These are phyloP conservation scores for Candida saitoana DNA, from an alignment of 805 yeast genomes.

Conservation along the genomic window DNA sequence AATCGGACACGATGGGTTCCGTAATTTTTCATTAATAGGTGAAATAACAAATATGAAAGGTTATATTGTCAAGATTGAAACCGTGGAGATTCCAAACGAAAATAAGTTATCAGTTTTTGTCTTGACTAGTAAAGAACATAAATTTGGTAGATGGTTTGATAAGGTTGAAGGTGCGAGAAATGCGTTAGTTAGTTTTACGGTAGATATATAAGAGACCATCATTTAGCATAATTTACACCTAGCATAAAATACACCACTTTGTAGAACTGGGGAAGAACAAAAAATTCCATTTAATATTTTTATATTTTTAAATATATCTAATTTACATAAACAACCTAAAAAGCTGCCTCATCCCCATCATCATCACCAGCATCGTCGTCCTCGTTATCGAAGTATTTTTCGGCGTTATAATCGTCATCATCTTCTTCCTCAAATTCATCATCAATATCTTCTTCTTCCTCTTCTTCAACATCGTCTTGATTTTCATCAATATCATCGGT, in stretches of 20 bases:
- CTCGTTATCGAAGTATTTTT: conserved; percentile 70
- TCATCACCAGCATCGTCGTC: conserved; percentile 56
- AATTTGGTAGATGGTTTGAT: conserved; percentile 81
- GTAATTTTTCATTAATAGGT: conserved; percentile 57
- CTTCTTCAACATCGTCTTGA: conserved; percentile 37
- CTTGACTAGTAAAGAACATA: conserved; percentile 77
- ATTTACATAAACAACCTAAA: conserved; percentile 24
- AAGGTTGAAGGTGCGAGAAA: conserved; percentile 65
- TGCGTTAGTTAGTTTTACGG: conserved; percentile 47
- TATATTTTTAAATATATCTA: not conserved
- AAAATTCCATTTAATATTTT: not conserved
- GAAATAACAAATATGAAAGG: conserved; percentile 62
- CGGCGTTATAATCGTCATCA: conserved; percentile 78
- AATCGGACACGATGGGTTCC: conserved; percentile 52
- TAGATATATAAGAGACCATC: conserved; percentile 18
- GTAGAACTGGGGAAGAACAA: not conserved
- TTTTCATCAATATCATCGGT: conserved; percentile 43
- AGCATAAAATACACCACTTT: not conserved
- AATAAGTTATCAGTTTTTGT: conserved; percentile 53
- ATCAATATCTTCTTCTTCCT: conserved; percentile 54
- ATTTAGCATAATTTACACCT: not conserved
- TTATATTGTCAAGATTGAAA: conserved; percentile 59
- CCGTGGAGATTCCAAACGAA: conserved; percentile 50
- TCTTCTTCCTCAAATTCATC: conserved; percentile 72
- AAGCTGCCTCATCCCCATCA: conserved; percentile 67